A percentile compares a stretch with the other conserved stretches of the same genome.
Evolutionary conservation across 441 rosid species (phyloP).

Genomic region (Mallotus japonicus): DNA sequence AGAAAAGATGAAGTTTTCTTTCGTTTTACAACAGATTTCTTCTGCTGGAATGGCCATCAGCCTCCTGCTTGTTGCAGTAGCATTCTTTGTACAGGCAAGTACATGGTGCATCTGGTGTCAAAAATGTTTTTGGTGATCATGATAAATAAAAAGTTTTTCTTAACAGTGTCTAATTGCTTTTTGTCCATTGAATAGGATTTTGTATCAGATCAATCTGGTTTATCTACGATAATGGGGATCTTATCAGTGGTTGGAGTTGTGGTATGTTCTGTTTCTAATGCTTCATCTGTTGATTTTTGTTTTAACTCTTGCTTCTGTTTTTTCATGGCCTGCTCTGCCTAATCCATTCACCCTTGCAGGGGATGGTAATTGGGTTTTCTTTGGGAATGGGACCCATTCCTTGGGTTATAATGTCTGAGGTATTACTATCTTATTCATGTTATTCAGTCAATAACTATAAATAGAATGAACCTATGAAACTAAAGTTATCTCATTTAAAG

Average conservation of each 20-base stretch:
- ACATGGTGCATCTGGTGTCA: conserved; percentile 2
- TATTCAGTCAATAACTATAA: too few relatives aligned
- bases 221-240: conserved; percentile 59
- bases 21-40: conserved; percentile 52
- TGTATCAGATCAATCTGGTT: conserved; percentile 47
- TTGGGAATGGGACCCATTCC: conserved; percentile 94
- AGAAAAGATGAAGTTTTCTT: conserved; percentile 1
- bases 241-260: conserved; percentile 77
- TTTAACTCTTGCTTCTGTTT: background rate
- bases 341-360: conserved; percentile 39
- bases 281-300: conserved; percentile 1
- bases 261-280: conserved; percentile 42
- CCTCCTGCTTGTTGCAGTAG: conserved; percentile 62
- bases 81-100: conserved; percentile 64
- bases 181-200: conserved; percentile 42
- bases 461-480: background rate
- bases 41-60: conserved; percentile 68
- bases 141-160: background rate
- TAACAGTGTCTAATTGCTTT: background rate
- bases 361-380: conserved; percentile 70
- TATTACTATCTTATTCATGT: conserved; percentile 17
- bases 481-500: background rate
- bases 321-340: background rate
- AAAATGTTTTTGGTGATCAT: background rate
- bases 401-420: conserved; percentile 99